Evolutionary conservation across 2,329 filamentous ascomycete genomes (phyloP).

Genomic region (Trichoderma sp.): DNA sequence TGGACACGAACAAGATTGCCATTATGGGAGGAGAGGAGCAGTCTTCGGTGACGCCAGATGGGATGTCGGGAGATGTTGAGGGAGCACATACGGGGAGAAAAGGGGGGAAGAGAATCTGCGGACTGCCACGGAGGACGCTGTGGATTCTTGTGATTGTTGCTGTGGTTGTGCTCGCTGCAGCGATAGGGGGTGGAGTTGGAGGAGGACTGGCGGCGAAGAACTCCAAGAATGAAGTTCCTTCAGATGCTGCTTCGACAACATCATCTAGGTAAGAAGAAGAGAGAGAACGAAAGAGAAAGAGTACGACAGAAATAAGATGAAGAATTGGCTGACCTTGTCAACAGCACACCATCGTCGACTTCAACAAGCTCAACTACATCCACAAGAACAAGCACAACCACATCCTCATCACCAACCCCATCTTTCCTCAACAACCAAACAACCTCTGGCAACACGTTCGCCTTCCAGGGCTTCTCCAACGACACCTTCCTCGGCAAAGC

Average conservation of each 20-base stretch:
- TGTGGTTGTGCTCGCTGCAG: conserved; percentile 21
- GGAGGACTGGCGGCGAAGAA: conserved; percentile 20
- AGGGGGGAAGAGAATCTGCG: conserved; percentile 14
- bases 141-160: conserved; percentile 20
- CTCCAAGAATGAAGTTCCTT: neutral
- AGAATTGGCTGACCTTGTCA: neutral
- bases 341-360: neutral
- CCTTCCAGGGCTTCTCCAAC: conserved; percentile 34
- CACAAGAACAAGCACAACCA: neutral
- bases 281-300: neutral
- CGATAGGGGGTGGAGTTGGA: conserved; percentile 23
- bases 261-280: neutral
- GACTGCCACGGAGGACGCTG: conserved; percentile 21
- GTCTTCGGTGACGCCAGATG: neutral
- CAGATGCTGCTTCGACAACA: neutral
- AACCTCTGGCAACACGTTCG: conserved; percentile 21
- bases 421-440: conserved; percentile 29
- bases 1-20: conserved; percentile 16
- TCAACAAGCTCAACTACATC: neutral
- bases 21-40: neutral
- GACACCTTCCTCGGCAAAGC: conserved; percentile 25
- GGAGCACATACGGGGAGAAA: neutral
- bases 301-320: too few relatives aligned
- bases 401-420: neutral
- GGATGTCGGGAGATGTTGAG: neutral